Evolutionary conservation across 352 stramenopile genomes (phyloP).

Genomic region (Phytophthora chlamydospora): DNA sequence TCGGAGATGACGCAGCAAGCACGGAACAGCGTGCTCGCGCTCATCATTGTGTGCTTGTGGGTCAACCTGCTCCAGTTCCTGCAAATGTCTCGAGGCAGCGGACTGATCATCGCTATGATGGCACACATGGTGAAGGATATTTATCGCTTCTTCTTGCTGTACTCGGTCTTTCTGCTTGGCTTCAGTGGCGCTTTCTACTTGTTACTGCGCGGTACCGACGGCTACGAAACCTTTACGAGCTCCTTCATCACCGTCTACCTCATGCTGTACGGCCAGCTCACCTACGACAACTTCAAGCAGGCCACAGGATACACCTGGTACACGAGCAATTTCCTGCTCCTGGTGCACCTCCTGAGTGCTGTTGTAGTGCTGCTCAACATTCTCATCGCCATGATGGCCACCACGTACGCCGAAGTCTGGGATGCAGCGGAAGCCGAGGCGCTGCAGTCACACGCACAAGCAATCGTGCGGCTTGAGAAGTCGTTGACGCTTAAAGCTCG

Average conservation of each 20-base stretch:
- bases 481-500: constrained; percentile 43
- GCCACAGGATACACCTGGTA: constrained; percentile 51
- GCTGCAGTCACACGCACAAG: constrained; percentile 56
- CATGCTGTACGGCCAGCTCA: constrained; percentile 76
- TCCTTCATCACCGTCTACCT: constrained; percentile 77
- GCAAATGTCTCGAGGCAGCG: constrained; percentile 61
- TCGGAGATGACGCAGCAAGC: constrained; percentile 31
- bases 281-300: constrained; percentile 50
- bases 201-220: constrained; percentile 55
- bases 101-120: constrained; percentile 82
- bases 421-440: constrained; percentile 64
- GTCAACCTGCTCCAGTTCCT: constrained; percentile 76
- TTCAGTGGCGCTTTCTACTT: constrained; percentile 80
- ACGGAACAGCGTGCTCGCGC: constrained; percentile 56
- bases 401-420: constrained; percentile 63
- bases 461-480: constrained; percentile 62
- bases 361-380: constrained; percentile 77
- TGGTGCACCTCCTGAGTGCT: constrained; percentile 56
- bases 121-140: constrained; percentile 74
- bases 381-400: constrained; percentile 79
- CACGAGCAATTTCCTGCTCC: constrained; percentile 57
- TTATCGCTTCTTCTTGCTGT: constrained; percentile 72
- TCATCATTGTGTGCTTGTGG: constrained; percentile 71
- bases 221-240: constrained; percentile 66
- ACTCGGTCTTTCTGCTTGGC: constrained; percentile 71